Conservation (phyloP, 352 stramenopile species). For the Phytophthora colocasiae region DNA sequence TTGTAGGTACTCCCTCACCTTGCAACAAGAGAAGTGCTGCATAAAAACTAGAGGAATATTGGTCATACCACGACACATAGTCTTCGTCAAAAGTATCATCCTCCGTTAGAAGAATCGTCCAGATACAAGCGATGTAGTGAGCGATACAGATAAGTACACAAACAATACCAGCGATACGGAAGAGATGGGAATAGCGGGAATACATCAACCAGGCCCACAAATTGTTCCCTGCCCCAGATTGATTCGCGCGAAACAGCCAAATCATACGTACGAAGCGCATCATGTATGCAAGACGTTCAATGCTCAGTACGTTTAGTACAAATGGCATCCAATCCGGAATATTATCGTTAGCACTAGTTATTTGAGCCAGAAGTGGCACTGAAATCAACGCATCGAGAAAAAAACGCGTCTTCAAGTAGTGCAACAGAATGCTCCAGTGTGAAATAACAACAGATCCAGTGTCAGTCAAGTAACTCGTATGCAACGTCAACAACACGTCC, state of each 20-base stretch:
- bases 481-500: constrained; percentile 39
- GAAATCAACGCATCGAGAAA: constrained; percentile 30
- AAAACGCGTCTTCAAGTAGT: constrained; percentile 39
- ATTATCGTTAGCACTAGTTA: background rate
- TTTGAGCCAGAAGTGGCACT: constrained; percentile 9
- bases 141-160: constrained; percentile 47
- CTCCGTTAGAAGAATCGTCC: constrained; percentile 30
- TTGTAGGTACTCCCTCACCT: constrained; percentile 50
- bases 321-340: constrained; percentile 1
- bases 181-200: constrained; percentile 47
- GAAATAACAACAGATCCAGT: constrained; percentile 31
- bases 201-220: constrained; percentile 52
- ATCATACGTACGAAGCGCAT: constrained; percentile 40
- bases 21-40: constrained; percentile 56
- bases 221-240: constrained; percentile 19
- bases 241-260: constrained; percentile 27
- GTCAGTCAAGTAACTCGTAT: constrained; percentile 43
- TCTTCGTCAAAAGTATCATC: background rate
- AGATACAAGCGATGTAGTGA: constrained; percentile 63
- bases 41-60: constrained; percentile 56
- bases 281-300: constrained; percentile 28
- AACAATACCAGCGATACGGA: constrained; percentile 50
- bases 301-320: constrained; percentile 18
- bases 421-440: constrained; percentile 24
- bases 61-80: background rate